Evolutionary conservation across 352 stramenopile genomes (phyloP), one percentile per base, ranked within the genome.

Genomic region (Globisporangium nagaii): DNA sequence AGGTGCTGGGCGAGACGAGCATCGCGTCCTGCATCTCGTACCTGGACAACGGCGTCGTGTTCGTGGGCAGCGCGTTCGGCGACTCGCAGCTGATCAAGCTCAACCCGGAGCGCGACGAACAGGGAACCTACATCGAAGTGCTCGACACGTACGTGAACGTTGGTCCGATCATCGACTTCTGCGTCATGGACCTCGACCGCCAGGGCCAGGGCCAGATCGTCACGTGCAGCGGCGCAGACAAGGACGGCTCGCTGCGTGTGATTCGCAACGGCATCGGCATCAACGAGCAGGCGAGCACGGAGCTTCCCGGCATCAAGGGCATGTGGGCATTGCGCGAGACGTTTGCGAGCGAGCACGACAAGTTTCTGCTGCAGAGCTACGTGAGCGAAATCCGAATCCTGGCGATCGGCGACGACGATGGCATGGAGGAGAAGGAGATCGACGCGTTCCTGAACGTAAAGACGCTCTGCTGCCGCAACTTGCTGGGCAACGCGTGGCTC

Each of bases 211-310:
- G 88, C 2, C 89, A 98, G 69, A 95, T 98, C 37, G 96, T 99
- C 7, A 99, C 96, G 3, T 98, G 93, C 63, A 98, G 90, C 60
- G 97, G 97, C 12, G 92, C 89, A 10, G 95, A 95, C 56, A 97
- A 97, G 53, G 94, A 98, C 43, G 96, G 96, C 22, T 98, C 88
- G 28, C 62, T 99, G 35, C 92, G 96, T 36, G 84, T 99, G n/a
- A 97, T 99, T 43, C 90, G 96, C 17, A 99, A 98, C 60, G 97
- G 97, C n/a, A 98, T 99, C 63, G 97, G 96, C 0, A 98, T 99
- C 64, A 97, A 98, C 39, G 96, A 98, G 48, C 85, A 97, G 61
- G 96, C 96, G 2, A 85, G 71, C 17, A 96, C 98, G 0, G 96
- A 98, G 59, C 75, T 99, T 6, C 76, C 85, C 17, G 97, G 96